These are phyloP conservation scores for Mucor velutinosus DNA, from an alignment of 371 early-diverging fungal genomes.

Conservation along the genomic window DNA sequence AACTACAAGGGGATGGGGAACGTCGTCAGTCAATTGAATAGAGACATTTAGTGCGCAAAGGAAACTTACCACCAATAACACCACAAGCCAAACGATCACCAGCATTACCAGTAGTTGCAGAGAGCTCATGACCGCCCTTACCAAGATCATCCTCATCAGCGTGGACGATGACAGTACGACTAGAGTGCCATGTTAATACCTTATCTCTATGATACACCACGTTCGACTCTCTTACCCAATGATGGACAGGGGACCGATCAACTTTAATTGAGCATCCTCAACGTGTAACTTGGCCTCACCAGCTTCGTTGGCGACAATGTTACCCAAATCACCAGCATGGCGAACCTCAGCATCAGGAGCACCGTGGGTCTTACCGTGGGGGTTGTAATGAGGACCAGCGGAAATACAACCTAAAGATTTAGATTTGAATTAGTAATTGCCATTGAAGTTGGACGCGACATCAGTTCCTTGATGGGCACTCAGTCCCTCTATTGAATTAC, in stretches of 20 bases:
- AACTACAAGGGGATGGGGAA: slow-evolving; percentile 15
- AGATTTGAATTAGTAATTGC: not conserved
- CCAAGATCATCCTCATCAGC: slow-evolving; percentile 65
- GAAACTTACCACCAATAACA: slow-evolving; percentile 76
- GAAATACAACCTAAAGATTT: slow-evolving; percentile 65
- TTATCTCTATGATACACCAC: not conserved
- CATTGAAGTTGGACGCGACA: not conserved
- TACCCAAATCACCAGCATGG: slow-evolving; percentile 92
- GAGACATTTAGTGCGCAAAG: not conserved
- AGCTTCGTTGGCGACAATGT: slow-evolving; percentile 62
- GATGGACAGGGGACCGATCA: slow-evolving; percentile 79
- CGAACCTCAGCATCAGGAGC: slow-evolving; percentile 73
- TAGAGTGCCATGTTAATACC: slow-evolving; percentile 12
- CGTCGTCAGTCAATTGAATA: slow-evolving; percentile 18
- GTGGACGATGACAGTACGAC: slow-evolving; percentile 81
- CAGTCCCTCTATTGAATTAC: not conserved
- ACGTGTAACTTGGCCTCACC: slow-evolving; percentile 65
- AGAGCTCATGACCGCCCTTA: slow-evolving; percentile 76
- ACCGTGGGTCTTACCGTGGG: slow-evolving; percentile 78
- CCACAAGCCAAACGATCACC: slow-evolving; percentile 90
- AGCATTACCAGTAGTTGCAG: slow-evolving; percentile 79
- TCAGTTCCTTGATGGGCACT: not conserved
- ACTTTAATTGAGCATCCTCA: slow-evolving; percentile 69
- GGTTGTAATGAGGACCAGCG: slow-evolving; percentile 89
- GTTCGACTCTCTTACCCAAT: slow-evolving; percentile 58